phyloP scores from a whole-genome alignment of 306 rosid genomes.

The Prunus salicina region DNA sequence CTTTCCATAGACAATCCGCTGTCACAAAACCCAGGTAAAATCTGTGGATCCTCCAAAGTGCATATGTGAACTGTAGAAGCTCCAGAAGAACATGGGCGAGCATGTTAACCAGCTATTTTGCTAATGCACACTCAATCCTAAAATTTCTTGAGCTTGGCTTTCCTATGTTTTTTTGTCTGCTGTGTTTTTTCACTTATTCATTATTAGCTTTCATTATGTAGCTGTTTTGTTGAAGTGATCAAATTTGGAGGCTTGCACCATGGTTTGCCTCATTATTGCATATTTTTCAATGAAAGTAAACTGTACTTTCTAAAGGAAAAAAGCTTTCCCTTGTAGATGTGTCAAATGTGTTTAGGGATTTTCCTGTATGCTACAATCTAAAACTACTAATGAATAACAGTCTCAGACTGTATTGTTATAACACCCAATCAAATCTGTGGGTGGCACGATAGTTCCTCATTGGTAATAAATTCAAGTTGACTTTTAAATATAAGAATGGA shows the following conservation, averaged over 20 bases:
- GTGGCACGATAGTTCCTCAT: too few relatives aligned
- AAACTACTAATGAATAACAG: neutral
- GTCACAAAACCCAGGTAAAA: constrained; percentile 91
- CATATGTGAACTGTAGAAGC: neutral
- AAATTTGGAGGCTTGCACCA: constrained; percentile 1
- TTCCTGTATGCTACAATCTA: neutral
- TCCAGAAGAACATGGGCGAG: neutral
- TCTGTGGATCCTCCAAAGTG: neutral
- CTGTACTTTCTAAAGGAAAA: too few relatives aligned
- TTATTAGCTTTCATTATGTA: neutral
- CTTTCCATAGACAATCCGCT: constrained; percentile 87
- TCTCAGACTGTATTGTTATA: neutral
- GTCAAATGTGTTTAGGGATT: neutral
- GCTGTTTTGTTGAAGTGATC: neutral
- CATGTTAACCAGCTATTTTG: neutral
- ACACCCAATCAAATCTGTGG: too few relatives aligned
- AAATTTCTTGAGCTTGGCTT: neutral
- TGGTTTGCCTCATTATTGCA: neutral
- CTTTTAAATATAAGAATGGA: neutral
- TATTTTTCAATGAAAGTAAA: neutral
- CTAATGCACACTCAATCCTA: neutral
- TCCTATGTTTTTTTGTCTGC: neutral
- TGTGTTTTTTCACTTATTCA: neutral
- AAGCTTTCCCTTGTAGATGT: neutral
- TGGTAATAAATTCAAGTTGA: neutral